Evolutionary conservation across 192 early-diverging fungal genomes (phyloP).

Genomic region (Entrophospora sp.): DNA sequence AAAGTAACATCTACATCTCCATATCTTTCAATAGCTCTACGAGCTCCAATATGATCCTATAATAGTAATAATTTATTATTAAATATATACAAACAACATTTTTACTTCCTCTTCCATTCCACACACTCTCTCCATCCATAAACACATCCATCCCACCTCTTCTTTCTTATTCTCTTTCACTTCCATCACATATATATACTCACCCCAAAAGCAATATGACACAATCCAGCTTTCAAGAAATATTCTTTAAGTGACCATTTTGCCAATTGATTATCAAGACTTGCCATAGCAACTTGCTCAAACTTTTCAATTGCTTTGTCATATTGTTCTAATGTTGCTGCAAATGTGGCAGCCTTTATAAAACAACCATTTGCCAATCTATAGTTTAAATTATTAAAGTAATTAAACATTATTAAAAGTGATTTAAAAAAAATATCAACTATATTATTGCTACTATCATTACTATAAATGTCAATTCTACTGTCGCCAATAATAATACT

Average conservation of each 20-base stretch:
- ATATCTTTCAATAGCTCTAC: slow-evolving; percentile 75
- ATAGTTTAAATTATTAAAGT: background rate
- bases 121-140: too few relatives aligned
- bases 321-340: slow-evolving; percentile 82
- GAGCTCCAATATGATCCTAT: slow-evolving; percentile 69
- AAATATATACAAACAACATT: too few relatives aligned
- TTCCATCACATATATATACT: slow-evolving; percentile 9
- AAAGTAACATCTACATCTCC: slow-evolving; percentile 84
- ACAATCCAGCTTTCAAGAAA: slow-evolving; percentile 93
- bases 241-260: slow-evolving; percentile 96
- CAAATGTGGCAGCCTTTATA: slow-evolving; percentile 86
- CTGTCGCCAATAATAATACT: too few relatives aligned
- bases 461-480: too few relatives aligned
- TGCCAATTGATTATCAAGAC: slow-evolving; percentile 82
- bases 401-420: too few relatives aligned
- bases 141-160: too few relatives aligned
- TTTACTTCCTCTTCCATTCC: too few relatives aligned
- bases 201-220: slow-evolving; percentile 74
- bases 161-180: too few relatives aligned
- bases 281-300: slow-evolving; percentile 75
- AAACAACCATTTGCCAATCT: slow-evolving; percentile 83
- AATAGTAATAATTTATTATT: background rate
- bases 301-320: slow-evolving; percentile 84
- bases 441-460: too few relatives aligned
- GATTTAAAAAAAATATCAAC: too few relatives aligned